Conservation (phyloP, 1,284 basidiomycete species). For the Flammula alnicola region DNA sequence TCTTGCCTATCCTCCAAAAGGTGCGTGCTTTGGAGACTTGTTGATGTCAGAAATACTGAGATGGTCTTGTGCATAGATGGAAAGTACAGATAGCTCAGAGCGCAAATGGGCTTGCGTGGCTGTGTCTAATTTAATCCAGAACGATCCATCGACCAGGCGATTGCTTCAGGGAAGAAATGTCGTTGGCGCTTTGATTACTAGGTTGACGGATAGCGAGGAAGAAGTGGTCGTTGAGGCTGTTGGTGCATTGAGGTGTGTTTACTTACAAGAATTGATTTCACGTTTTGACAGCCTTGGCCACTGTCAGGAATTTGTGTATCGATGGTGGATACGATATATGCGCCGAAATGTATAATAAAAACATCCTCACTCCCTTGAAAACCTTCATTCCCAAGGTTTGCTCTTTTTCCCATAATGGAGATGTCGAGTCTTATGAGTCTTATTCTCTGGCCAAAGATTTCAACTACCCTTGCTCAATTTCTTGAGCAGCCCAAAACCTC, state of each 20-base stretch:
- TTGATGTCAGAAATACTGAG: conserved; percentile 4
- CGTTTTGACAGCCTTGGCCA: conserved; percentile 2
- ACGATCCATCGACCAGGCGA: conserved; percentile 84
- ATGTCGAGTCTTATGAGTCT: conserved; percentile 5
- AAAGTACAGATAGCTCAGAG: conserved; percentile 74
- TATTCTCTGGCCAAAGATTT: conserved; percentile 60
- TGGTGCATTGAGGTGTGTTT: conserved; percentile 76
- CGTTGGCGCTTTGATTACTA: conserved; percentile 83
- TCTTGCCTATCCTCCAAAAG: conserved; percentile 88
- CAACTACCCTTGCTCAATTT: conserved; percentile 70
- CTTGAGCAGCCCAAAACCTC: conserved; percentile 62
- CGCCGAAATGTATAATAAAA: conserved; percentile 97
- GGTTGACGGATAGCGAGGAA: conserved; percentile 83
- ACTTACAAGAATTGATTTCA: background rate
- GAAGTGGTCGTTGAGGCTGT: conserved; percentile 87
- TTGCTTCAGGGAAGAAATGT: conserved; percentile 90
- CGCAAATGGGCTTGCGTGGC: conserved; percentile 94
- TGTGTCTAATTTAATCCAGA: conserved; percentile 86
- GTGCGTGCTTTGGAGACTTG: conserved; percentile 41
- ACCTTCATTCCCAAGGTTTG: conserved; percentile 76
- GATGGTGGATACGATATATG: conserved; percentile 94
- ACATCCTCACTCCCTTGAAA: conserved; percentile 77
- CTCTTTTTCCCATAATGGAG: conserved; percentile 7
- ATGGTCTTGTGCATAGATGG: conserved; percentile 61
- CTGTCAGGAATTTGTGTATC: conserved; percentile 86